Evolutionary conservation across 495 filamentous ascomycete genomes (phyloP).

Genomic region (Sordaria brevicollis): DNA sequence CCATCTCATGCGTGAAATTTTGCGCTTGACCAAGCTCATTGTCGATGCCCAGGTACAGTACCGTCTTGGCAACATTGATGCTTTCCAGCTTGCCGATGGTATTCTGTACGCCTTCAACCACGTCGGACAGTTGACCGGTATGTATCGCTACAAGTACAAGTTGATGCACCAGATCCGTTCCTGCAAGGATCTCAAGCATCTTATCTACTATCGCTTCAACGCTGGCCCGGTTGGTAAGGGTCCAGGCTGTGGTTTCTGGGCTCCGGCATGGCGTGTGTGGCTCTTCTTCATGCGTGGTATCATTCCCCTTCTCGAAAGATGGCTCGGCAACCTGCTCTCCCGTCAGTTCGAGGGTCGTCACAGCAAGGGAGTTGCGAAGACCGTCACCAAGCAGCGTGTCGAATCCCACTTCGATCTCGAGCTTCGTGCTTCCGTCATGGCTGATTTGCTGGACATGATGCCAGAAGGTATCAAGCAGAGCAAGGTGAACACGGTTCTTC

Average conservation of each 20-base stretch:
- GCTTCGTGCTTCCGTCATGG: constrained; percentile 96
- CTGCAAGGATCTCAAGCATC: constrained; percentile 98
- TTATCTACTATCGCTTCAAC: constrained; percentile 99
- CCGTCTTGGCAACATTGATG: constrained; percentile 94
- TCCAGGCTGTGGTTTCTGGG: constrained; percentile 98
- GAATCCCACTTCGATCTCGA: constrained; percentile 99
- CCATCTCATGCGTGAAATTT: constrained; percentile 97
- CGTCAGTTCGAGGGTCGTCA: constrained; percentile 98
- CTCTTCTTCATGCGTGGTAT: constrained; percentile 99
- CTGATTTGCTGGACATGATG: constrained; percentile 99
- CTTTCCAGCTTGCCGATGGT: constrained; percentile 96
- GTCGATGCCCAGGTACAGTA: constrained; percentile 99
- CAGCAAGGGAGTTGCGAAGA: constrained; percentile 98
- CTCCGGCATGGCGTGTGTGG: constrained; percentile 98
- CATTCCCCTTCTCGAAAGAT: constrained; percentile 90
- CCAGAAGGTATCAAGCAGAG: constrained; percentile 99
- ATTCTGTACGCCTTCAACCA: constrained; percentile 99
- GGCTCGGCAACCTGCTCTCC: constrained; percentile 94
- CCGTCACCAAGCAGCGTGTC: constrained; percentile 97
- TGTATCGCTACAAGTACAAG: constrained; percentile 99
- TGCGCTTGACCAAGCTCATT: constrained; percentile 95
- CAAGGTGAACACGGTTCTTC: constrained; percentile 96
- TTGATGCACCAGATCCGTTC: constrained; percentile 99
- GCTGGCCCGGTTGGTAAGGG: constrained; percentile 96
- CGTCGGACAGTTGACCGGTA: constrained; percentile 95